Conservation (phyloP, 2,329 filamentous ascomycete species). For the Hymenoscyphus repandus region DNA sequence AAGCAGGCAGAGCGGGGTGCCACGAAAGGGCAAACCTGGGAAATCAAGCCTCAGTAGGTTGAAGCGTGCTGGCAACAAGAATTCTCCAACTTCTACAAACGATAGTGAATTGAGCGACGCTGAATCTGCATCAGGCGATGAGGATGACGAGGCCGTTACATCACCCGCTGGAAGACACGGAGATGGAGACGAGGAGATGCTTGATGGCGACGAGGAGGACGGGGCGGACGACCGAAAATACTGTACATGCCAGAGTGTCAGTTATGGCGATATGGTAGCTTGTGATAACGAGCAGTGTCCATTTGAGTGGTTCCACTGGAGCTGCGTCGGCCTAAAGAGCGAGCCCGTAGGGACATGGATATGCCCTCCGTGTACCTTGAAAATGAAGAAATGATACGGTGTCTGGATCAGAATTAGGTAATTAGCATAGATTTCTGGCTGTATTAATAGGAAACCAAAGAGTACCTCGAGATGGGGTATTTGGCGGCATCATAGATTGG, state of each 20-base stretch:
- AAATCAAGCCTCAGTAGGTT: constrained; percentile 60
- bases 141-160: constrained; percentile 38
- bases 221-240: constrained; percentile 73
- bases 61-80: constrained; percentile 48
- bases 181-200: constrained; percentile 47
- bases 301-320: constrained; percentile 87
- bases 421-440: constrained; percentile 6
- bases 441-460: background rate
- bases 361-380: constrained; percentile 56
- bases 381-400: constrained; percentile 14
- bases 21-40: constrained; percentile 26
- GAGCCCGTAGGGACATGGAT: constrained; percentile 65
- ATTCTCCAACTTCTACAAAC: constrained; percentile 57
- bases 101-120: constrained; percentile 63
- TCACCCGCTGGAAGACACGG: constrained; percentile 46
- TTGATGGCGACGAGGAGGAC: constrained; percentile 59
- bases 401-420: background rate
- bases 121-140: constrained; percentile 48
- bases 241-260: constrained; percentile 77
- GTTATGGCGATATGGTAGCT: constrained; percentile 83
- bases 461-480: too few relatives aligned
- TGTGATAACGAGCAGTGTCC: constrained; percentile 80
- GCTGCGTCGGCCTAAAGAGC: constrained; percentile 62
- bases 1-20: constrained; percentile 28
- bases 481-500: too few relatives aligned